Evolutionary conservation across 768 basidiomycete species (phyloP).

Genomic region (Aureoboletus auriporus): DNA sequence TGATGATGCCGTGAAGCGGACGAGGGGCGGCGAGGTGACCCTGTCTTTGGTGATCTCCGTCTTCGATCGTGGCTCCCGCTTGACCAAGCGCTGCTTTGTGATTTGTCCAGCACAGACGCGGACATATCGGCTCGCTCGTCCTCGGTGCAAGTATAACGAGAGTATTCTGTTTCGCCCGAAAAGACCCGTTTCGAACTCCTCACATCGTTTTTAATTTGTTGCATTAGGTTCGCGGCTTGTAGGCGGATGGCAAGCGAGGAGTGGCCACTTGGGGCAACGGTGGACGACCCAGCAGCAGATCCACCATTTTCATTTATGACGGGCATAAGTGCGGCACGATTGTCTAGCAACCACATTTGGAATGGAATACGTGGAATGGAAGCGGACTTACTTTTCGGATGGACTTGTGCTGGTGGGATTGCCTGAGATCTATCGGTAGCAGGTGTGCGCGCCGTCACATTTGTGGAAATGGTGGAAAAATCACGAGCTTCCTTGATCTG

Average conservation of each 20-base stretch:
- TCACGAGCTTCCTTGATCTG: constrained; percentile 75
- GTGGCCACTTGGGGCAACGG: constrained; percentile 36
- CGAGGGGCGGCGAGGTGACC: constrained; percentile 30
- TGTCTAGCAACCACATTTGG: constrained; percentile 11
- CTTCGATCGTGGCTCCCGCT: constrained; percentile 27
- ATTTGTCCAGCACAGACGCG: constrained; percentile 14
- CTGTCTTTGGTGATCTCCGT: constrained; percentile 22
- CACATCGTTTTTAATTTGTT: constrained; percentile 79
- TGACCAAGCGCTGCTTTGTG: constrained; percentile 26
- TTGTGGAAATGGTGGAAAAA: constrained; percentile 71
- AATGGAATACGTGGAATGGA: background rate
- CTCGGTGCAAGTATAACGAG: constrained; percentile 32
- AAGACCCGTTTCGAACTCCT: constrained; percentile 64
- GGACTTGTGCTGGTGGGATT: background rate
- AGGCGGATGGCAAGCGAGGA: constrained; percentile 69
- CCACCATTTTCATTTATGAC: constrained; percentile 15
- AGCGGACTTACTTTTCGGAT: constrained; percentile 14
- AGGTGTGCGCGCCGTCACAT: constrained; percentile 38
- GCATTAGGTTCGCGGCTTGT: constrained; percentile 79
- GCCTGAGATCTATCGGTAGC: constrained; percentile 9
- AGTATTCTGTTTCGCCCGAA: constrained; percentile 59
- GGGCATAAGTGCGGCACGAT: constrained; percentile 10
- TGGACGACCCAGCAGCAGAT: constrained; percentile 24
- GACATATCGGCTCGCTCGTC: constrained; percentile 12
- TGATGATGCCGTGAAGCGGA: constrained; percentile 34